Percentiles rank a stretch among this genome's conserved stretches.
Conservation (phyloP, 179 eudicot genomes). For the Amaranthus tricolor region DNA sequence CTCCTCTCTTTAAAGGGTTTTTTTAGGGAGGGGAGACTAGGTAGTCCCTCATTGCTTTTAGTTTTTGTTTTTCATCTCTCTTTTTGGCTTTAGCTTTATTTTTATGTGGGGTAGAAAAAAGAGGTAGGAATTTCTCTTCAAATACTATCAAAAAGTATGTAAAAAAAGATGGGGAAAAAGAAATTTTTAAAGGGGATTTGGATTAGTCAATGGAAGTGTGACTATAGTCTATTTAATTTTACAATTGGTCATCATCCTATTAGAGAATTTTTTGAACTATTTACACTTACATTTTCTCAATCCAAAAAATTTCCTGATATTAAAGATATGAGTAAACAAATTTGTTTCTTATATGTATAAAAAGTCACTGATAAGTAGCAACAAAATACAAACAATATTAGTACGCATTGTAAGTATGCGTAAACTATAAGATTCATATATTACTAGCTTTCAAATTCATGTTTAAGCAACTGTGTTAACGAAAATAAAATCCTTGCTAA, state of each 20-base stretch:
- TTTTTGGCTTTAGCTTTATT: conserved; percentile 55
- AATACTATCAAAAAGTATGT: conserved; percentile 24
- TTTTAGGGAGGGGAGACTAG: not conserved
- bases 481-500: no score
- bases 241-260: not conserved
- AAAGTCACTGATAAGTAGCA: no score
- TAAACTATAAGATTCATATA: not conserved
- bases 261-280: not conserved
- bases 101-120: conserved; percentile 44
- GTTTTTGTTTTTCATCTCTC: conserved; percentile 25
- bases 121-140: conserved; percentile 34
- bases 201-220: conserved; percentile 5
- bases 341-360: no score
- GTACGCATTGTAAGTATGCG: not conserved
- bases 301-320: no score
- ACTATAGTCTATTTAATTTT: not conserved
- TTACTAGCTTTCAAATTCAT: no score
- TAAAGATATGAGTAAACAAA: not conserved
- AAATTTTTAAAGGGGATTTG: not conserved
- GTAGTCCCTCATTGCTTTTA: not conserved
- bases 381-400: no score
- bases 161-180: not conserved
- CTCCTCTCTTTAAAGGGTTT: not conserved
- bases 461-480: no score
- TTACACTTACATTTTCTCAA: not conserved